A percentile compares a stretch with the other conserved stretches of the same genome.
Evolutionary conservation across 1,284 basidiomycete genomes (phyloP).

Genomic region (Ustilago curta): DNA sequence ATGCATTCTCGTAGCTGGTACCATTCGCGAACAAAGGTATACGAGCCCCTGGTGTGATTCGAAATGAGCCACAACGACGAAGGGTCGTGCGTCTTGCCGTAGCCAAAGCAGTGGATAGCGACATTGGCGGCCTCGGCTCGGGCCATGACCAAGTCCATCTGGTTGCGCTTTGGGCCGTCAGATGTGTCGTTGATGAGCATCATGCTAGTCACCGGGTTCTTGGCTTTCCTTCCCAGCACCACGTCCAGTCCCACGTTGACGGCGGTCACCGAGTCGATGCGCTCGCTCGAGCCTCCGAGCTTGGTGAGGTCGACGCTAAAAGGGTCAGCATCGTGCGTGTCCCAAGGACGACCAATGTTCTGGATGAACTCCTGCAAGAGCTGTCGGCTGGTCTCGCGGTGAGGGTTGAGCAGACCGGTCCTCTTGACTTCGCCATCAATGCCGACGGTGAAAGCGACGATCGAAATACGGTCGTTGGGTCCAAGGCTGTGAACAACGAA

Average conservation of each 20-base stretch:
- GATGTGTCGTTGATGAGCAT: constrained; percentile 89
- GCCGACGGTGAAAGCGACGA: constrained; percentile 60
- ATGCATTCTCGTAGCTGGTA: constrained; percentile 64
- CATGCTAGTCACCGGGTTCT: constrained; percentile 90
- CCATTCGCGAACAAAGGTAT: constrained; percentile 74
- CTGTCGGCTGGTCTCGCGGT: constrained; percentile 42
- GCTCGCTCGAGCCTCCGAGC: constrained; percentile 58
- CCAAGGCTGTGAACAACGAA: constrained; percentile 62
- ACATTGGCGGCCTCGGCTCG: constrained; percentile 94
- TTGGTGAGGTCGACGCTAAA: constrained; percentile 57
- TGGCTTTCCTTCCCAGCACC: constrained; percentile 88
- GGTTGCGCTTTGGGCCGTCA: constrained; percentile 90
- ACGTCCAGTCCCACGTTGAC: constrained; percentile 77
- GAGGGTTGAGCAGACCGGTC: constrained; percentile 57
- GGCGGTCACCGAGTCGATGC: constrained; percentile 61
- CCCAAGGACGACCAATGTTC: constrained; percentile 59
- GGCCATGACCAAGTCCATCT: constrained; percentile 96
- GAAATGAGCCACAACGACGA: constrained; percentile 98
- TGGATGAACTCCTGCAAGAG: constrained; percentile 55
- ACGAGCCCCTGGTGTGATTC: constrained; percentile 95
- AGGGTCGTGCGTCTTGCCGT: constrained; percentile 94
- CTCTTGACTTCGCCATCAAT: constrained; percentile 57
- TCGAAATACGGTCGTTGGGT: constrained; percentile 57
- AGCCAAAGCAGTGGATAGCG: constrained; percentile 95
- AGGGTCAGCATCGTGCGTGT: constrained; percentile 46